Base-by-base conservation (phyloP, 768 basidiomycete genomes). In the Megacollybia marginata region DNA sequence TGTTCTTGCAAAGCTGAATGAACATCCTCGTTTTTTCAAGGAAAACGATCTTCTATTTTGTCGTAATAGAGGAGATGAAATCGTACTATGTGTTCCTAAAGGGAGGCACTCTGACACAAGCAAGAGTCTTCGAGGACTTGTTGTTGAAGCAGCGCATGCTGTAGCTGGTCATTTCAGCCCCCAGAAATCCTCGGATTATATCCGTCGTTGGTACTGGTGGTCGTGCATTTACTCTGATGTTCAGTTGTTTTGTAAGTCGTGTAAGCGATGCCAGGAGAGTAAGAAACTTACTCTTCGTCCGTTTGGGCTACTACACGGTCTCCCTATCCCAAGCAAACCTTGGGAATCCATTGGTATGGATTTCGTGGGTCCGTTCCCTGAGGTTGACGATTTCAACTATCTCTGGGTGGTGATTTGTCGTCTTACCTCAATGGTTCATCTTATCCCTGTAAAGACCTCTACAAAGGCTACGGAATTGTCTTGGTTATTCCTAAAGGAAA, bases 181-280 rank as follows among this genome's bases (percentile, higher is more conserved):
- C 1, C 32, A 50, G 7, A 16, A 49, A 0, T 50, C 49, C 1
- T 23, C 44, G 0, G 49, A 53, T 10, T 53, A 53, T 18, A 11
- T 50, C 0, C 10, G 49, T 0, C 20, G 49, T 0, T 52, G 20
- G 38, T 55, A 48, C 16, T 53, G 49, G 52, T 55, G 54, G 54
- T 44, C 54, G 0, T 16, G 20, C 16, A 44, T 55, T 13, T 13
- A 2, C 4, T 19, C 28, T 23, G 42, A 48, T 5, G 32, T 32
- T 9, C 11, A 23, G 12, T 28, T 35, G n/a, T 55, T 44, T 45
- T 51, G 42, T 23, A 16, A 31, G 2, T 42, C 33, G 9, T 55
- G 54, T 28, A 42, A 43, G 16, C 5, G 7, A 0, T 54, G 54
- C 18, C 45, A 52, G 4, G 9, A 10, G 2, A 9, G 33, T 0